phyloP scores from a whole-genome alignment of 2,329 filamentous ascomycete genomes.

The Xylariaceae sp. region DNA sequence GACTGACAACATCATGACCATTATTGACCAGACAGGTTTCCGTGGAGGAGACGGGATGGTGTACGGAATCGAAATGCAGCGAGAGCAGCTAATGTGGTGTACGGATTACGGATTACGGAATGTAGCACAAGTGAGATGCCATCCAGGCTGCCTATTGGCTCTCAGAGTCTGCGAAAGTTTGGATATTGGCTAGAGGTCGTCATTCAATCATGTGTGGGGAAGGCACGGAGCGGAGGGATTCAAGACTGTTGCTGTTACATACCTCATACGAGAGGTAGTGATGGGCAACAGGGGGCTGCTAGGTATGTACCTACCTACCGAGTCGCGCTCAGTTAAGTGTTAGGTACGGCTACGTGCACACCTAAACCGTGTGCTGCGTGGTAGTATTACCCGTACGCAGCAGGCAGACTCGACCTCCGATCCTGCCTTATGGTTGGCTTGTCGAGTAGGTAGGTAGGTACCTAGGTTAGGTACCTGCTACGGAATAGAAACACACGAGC shows the following conservation, averaged over 20 bases:
- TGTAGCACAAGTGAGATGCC: constrained; percentile 11
- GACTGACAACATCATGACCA: no score
- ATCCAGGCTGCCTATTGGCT: constrained; percentile 22
- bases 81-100: constrained; percentile 18
- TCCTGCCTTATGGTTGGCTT: not conserved
- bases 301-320: not conserved
- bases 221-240: not conserved
- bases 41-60: no score
- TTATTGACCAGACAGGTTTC: no score
- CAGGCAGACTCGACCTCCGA: constrained; percentile 6
- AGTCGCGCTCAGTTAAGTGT: not conserved
- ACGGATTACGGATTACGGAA: not conserved
- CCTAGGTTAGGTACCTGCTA: not conserved
- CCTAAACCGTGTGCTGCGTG: not conserved
- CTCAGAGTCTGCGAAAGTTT: constrained; percentile 17
- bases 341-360: not conserved
- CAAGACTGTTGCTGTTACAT: not conserved
- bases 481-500: constrained; percentile 17
- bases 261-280: not conserved
- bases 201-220: constrained; percentile 19
- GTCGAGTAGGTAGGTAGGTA: constrained; percentile 13
- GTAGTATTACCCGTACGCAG: not conserved
- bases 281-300: constrained; percentile 5
- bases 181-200: constrained; percentile 26
- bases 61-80: no score